Base-by-base conservation (phyloP, 2,329 filamentous ascomycete genomes). In the Laburnicola sp. region DNA sequence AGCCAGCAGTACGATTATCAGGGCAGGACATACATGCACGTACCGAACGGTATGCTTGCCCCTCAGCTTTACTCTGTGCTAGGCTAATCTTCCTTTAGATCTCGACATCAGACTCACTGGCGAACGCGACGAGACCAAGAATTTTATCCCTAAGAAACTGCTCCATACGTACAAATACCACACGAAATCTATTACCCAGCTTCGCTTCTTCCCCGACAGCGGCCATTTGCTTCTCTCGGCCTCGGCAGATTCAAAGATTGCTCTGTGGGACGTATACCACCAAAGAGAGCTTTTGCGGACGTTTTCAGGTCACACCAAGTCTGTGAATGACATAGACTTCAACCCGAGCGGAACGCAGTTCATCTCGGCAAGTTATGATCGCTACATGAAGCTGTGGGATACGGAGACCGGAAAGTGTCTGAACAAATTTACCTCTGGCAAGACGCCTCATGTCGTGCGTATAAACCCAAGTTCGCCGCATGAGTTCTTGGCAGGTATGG, bases 321-420 rank as follows among this genome's bases (percentile, higher is more conserved):
- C 91, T 16, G 80, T 97, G 25, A 93, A 92, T 26, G 93, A 97
- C 69, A 84, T 94, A 38, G 88, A 88, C 62, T 97, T 97, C 82
- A 91, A 92, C 65, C 81, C 80, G 3, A 82, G 85, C 28, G 94
- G 94, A 45, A 88, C 84, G 8, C 88, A 88, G 48, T 99, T 99
- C 78, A 76, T 99, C 25, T 92, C 92, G 2, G 88, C 89, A 1
- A 94, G 90, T 11, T 99, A 95, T 73, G 94, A 99, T 72, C 88
- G 93, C 47, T 88, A 90, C 77, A 97, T 97, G 78, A 97, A 97
- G 75, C 81, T 99, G 27, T 99, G 94, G 94, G 94, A 99, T 66
- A 97, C 93, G 0, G 94, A 99, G 74, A 97, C 90, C 22, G 94
- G 94, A 39, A 82, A 86, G 62, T 97, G 93, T 68, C 77, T 96